Evolutionary conservation across 2,329 filamentous ascomycete genomes (phyloP).

Genomic region (Fusarium tricinctum): DNA sequence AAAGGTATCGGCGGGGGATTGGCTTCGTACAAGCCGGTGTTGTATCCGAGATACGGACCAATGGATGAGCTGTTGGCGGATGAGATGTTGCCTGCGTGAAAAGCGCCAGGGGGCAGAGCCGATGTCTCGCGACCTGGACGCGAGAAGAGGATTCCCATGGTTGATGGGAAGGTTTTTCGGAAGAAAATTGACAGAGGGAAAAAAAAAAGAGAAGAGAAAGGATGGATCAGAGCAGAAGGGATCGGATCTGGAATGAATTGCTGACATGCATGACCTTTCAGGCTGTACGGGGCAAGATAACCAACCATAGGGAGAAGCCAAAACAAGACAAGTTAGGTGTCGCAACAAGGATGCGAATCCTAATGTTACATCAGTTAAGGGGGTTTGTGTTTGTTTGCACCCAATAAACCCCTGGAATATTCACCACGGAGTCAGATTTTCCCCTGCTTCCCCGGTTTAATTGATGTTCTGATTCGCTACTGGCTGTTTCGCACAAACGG

Average conservation of each 20-base stretch:
- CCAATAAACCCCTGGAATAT: no score
- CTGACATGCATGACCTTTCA: background rate
- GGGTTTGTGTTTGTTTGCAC: no score
- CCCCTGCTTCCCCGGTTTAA: no score
- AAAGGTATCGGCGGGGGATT: conserved; percentile 41
- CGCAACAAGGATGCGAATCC: background rate
- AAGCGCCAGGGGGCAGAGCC: background rate
- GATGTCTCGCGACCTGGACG: conserved; percentile 6
- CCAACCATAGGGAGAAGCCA: background rate
- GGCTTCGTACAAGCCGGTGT: conserved; percentile 32
- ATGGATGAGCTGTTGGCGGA: conserved; percentile 38
- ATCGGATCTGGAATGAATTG: background rate
- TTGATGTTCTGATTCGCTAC: no score
- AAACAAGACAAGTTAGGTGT: background rate
- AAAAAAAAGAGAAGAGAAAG: background rate
- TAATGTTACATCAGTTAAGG: background rate
- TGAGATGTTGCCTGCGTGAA: conserved; percentile 1
- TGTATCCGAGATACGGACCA: conserved; percentile 40
- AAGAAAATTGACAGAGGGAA: background rate
- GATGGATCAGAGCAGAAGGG: background rate
- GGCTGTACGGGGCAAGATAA: background rate
- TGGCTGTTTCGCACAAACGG: no score
- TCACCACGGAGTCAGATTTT: no score
- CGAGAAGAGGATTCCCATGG: conserved; percentile 9
- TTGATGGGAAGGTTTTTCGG: background rate